Evolutionary conservation across 257 asterid genomes (phyloP), one percentile per base, ranked within the genome.

Genomic region (Petunia axillaris): DNA sequence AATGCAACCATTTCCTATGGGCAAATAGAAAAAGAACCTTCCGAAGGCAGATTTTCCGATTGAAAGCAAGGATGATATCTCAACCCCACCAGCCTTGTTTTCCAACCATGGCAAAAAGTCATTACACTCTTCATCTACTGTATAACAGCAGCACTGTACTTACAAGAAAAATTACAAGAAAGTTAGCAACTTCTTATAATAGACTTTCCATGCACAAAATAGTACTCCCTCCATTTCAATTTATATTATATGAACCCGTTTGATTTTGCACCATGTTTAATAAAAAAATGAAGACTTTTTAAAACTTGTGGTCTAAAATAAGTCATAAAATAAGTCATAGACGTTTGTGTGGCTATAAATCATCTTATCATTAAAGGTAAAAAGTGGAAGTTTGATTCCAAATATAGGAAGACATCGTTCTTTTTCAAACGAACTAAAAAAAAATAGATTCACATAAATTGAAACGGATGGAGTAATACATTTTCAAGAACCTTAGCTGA

Each of bases 91-190:
- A 14, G 94, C 92, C 76, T 90, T 92, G 75, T 54, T 84, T 80
- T 90, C 94, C 82, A 93, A 86, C 98, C 99, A 93, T 8, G 90
- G 90, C 66, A 93, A 88, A 82, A 95, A 86, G 65, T 90, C 93
- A 6, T 46, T 83, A 81, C 82, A 83, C 44, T 78, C 87, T n/a
- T 80, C 88, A 75, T 90, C 91, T 64, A 80, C 13, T 25, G 25
- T 25, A 25, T 25, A 25, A 25, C 25, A 25, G 75, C 5, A 62
- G 50, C 36, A 43, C 55, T 82, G 81, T 46, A 70, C 84, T 84
- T 85, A 67, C 64, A 54, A 55, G 38, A 25, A 35, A 8, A 4
- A 52, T 44, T 52, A 58, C 64, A 13, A 13, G 48, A 75, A n/a
- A 57, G 15, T 70, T 58, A 75, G 41, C 67, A 64, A 64, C 65